Evolutionary conservation across 2,329 filamentous ascomycete species (phyloP).

Genomic region (Eutypella sp.): DNA sequence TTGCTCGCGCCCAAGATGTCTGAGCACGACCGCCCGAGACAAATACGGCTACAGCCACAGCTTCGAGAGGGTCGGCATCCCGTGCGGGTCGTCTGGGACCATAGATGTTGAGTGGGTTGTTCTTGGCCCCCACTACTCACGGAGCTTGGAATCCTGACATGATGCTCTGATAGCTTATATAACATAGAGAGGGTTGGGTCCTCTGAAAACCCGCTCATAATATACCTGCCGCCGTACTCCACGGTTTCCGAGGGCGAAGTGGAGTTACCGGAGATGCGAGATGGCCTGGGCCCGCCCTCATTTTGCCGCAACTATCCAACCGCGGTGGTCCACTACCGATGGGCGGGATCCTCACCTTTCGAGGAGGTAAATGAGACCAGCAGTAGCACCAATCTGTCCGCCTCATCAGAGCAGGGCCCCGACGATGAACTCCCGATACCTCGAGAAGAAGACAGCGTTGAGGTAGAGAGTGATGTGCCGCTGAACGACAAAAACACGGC

Average conservation of each 20-base stretch:
- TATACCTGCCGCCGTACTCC: slow-evolving; percentile 51
- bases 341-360: slow-evolving; percentile 31
- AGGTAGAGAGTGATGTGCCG: too few relatives aligned
- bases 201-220: slow-evolving; percentile 40
- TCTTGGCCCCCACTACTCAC: too few relatives aligned
- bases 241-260: slow-evolving; percentile 19
- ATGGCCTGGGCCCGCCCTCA: slow-evolving; percentile 34
- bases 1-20: slow-evolving; percentile 8
- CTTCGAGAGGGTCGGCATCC: slow-evolving; percentile 39
- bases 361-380: slow-evolving; percentile 6
- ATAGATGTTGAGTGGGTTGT: slow-evolving; percentile 46
- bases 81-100: slow-evolving; percentile 44
- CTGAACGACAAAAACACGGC: slow-evolving; percentile 14
- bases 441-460: too few relatives aligned
- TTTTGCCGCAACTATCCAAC: slow-evolving; percentile 41
- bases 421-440: too few relatives aligned
- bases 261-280: too few relatives aligned
- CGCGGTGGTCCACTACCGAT: slow-evolving; percentile 57
- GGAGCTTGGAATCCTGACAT: slow-evolving; percentile 12
- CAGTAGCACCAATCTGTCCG: slow-evolving; percentile 1
- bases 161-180: slow-evolving; percentile 37
- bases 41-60: slow-evolving; percentile 12
- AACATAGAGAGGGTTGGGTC: slow-evolving; percentile 36
- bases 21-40: slow-evolving; percentile 16
- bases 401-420: too few relatives aligned